phyloP scores from a whole-genome alignment of 2,329 filamentous ascomycete genomes.

The Chrysoporthe cubensis region DNA sequence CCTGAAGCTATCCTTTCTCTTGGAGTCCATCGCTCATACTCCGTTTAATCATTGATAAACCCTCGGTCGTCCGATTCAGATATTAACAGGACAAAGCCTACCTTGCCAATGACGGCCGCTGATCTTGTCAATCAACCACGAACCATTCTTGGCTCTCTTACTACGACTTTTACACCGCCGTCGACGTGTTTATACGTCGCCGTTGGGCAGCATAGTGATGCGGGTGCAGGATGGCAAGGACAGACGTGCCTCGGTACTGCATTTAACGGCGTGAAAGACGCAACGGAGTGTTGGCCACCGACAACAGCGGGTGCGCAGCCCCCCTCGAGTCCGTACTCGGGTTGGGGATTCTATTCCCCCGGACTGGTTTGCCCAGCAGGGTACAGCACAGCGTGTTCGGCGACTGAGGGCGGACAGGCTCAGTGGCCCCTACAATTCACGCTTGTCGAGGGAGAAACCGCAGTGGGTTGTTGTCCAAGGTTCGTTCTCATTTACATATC shows the following conservation, averaged over 20 bases:
- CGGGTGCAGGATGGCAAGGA: neutral
- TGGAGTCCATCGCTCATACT: too few relatives aligned
- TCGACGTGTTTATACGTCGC: constrained; percentile 6
- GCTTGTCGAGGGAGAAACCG: constrained; percentile 9
- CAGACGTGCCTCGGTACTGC: constrained; percentile 1
- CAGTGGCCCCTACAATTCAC: constrained; percentile 11
- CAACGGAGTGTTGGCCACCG: constrained; percentile 12
- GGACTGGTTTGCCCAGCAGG: constrained; percentile 8
- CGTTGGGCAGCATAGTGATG: neutral
- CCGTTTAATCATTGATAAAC: too few relatives aligned
- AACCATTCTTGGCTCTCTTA: constrained; percentile 12
- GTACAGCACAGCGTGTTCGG: constrained; percentile 5
- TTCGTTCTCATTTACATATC: neutral
- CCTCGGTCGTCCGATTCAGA: neutral
- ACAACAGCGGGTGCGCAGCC: constrained; percentile 7
- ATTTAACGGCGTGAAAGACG: neutral
- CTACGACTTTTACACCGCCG: constrained; percentile 8
- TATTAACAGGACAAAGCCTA: neutral
- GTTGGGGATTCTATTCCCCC: constrained; percentile 19
- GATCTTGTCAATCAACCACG: constrained; percentile 5
- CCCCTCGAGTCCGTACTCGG: neutral
- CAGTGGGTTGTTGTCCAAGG: constrained; percentile 14
- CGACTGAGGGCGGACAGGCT: neutral
- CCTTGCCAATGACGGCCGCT: neutral
- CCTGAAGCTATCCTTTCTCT: too few relatives aligned